phyloP scores from a whole-genome alignment of 2,329 filamentous ascomycete genomes.

The Tolypocladium paradoxum region DNA sequence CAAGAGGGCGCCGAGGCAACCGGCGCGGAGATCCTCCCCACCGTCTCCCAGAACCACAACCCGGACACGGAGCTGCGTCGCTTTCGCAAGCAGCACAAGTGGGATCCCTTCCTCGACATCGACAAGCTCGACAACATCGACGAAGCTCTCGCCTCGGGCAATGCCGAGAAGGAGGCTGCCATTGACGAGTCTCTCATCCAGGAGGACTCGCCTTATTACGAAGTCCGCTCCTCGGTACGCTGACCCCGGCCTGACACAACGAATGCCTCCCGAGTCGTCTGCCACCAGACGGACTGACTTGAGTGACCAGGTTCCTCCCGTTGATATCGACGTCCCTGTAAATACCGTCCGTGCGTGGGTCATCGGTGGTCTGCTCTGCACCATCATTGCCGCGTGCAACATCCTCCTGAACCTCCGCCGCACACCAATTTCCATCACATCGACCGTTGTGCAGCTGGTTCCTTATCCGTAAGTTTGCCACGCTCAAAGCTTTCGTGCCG shows the following conservation, averaged over 20 bases:
- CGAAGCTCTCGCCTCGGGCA: slow-evolving; percentile 29
- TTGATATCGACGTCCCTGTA: slow-evolving; percentile 39
- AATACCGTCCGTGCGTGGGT: slow-evolving; percentile 52
- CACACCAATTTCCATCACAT: slow-evolving; percentile 38
- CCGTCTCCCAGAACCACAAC: slow-evolving; percentile 1
- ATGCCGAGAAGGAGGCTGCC: slow-evolving; percentile 31
- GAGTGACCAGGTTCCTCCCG: slow-evolving; percentile 17
- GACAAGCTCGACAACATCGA: slow-evolving; percentile 42
- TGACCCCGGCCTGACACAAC: background rate
- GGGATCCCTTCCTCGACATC: slow-evolving; percentile 45
- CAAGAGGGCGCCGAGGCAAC: background rate
- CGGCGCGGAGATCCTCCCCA: background rate
- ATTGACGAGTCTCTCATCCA: slow-evolving; percentile 35
- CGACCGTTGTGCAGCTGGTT: slow-evolving; percentile 43
- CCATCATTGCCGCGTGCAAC: slow-evolving; percentile 45
- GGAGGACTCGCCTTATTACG: slow-evolving; percentile 34
- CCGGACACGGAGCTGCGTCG: slow-evolving; percentile 21
- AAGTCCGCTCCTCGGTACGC: slow-evolving; percentile 14
- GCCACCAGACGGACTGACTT: background rate
- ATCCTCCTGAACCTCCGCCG: slow-evolving; percentile 39
- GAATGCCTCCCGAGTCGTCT: background rate
- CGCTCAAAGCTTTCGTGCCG: background rate
- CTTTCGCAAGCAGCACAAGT: slow-evolving; percentile 39
- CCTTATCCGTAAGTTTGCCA: slow-evolving; percentile 30
- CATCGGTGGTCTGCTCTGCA: slow-evolving; percentile 46